Conservation (phyloP, 2,329 filamentous ascomycete species). For the Cryphonectria parasitica region DNA sequence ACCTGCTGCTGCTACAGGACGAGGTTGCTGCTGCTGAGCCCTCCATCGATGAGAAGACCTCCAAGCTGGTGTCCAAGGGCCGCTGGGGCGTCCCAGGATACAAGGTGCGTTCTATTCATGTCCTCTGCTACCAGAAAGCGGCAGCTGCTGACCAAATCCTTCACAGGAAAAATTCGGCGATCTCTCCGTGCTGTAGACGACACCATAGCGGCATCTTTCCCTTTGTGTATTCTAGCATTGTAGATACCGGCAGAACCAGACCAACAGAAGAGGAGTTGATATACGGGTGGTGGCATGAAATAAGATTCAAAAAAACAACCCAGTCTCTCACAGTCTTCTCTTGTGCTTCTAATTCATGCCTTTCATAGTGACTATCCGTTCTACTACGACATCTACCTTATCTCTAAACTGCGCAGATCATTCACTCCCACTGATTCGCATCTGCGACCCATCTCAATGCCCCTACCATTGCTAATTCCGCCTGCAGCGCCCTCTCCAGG, state of each 20-base stretch:
- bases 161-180: constrained; percentile 97
- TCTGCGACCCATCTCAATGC: constrained; percentile 47
- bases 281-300: constrained; percentile 21
- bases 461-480: constrained; percentile 47
- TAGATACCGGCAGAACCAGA: constrained; percentile 60
- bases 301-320: constrained; percentile 14
- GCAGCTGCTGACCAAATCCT: constrained; percentile 48
- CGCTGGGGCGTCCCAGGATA: constrained; percentile 98
- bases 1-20: constrained; percentile 62
- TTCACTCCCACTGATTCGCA: background rate
- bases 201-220: constrained; percentile 46
- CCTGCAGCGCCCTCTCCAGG: constrained; percentile 44
- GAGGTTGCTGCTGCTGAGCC: constrained; percentile 93
- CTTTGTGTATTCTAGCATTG: constrained; percentile 71
- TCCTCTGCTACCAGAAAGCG: background rate
- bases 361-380: background rate
- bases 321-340: background rate
- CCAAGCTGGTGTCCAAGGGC: constrained; percentile 93
- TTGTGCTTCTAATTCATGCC: background rate
- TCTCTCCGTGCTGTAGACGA: constrained; percentile 84
- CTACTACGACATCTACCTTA: background rate
- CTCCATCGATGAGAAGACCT: constrained; percentile 96
- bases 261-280: constrained; percentile 25
- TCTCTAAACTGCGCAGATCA: background rate
- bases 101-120: constrained; percentile 71